These are phyloP conservation scores for Xylaria venustula DNA, from an alignment of 495 filamentous ascomycete species.

Conservation along the genomic window DNA sequence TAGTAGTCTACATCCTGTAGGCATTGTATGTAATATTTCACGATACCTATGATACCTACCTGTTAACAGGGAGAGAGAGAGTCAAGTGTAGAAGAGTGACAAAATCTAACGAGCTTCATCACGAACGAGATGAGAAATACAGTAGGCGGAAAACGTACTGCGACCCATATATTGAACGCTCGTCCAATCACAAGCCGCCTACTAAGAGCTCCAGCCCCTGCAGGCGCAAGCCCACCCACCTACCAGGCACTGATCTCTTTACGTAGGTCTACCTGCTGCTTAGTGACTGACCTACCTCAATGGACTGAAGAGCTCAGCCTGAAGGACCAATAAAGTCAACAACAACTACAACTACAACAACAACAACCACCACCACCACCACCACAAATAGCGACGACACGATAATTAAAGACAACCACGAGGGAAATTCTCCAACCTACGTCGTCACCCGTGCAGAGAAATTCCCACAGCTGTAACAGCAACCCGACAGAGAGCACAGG, in stretches of 20 bases:
- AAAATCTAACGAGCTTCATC: too few relatives aligned
- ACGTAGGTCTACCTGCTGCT: constrained; percentile 13
- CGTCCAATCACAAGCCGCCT: not conserved
- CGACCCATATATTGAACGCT: not conserved
- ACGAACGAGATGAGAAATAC: too few relatives aligned
- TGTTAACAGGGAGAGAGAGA: too few relatives aligned
- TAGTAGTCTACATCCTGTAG: too few relatives aligned
- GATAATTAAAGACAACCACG: not conserved
- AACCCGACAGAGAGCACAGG: not conserved
- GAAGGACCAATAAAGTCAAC: not conserved
- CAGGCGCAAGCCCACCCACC: not conserved
- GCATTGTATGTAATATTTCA: too few relatives aligned
- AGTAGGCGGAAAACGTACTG: constrained; percentile 6
- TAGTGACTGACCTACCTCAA: constrained; percentile 4
- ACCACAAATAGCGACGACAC: not conserved
- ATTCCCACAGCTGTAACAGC: too few relatives aligned
- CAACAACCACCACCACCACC: too few relatives aligned
- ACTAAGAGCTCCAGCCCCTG: constrained; percentile 8
- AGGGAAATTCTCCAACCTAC: not conserved
- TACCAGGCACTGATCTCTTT: constrained; percentile 13
- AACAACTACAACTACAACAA: too few relatives aligned
- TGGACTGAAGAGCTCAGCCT: constrained; percentile 6
- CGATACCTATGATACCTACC: too few relatives aligned
- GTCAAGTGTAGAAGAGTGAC: too few relatives aligned
- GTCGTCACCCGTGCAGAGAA: too few relatives aligned